Base-by-base conservation (phyloP, 1,284 basidiomycete genomes). In the Rugosomyces carneus region DNA sequence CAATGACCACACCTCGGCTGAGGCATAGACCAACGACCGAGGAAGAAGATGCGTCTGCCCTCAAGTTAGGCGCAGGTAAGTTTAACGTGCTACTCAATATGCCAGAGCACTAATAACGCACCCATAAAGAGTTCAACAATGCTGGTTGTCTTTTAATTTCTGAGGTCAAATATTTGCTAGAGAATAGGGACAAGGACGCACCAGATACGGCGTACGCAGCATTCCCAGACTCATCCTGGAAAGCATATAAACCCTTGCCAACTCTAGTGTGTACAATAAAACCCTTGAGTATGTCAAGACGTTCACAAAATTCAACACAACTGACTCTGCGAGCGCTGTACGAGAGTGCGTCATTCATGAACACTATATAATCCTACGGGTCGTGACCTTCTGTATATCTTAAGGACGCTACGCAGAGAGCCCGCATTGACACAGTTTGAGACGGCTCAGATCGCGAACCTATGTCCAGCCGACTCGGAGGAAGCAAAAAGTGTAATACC, bases 401-500 rank as follows among this genome's bases (percentile, higher is more conserved):
- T n/a, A 48, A 87, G 86, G 56, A 88, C 86, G 2, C 65, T 91
- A 6, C 73, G 83, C 50, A 72, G 87, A 53, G 86, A 89, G 54
- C 76, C 85, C 0, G 79, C 78, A 5, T 63, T 95, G 37, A 89
- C 89, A 0, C 89, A 89, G 55, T 95, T 94, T 57, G 93, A 96
- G 69, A 89, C 89, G 16, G 92, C 91, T 1, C 92, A 95, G 59
- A 85, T 96, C 37, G 91, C 90, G 18, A 94, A 94, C 58, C 65
- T 96, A 45, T 91, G 89, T 59, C 90, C 93, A 11, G 88, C 83
- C 34, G 82, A 85, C 52, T 79, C 89, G 2, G 93, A 95, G 53
- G 93, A 95, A 63, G 87, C 93, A 13, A 94, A 93, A 69, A 92
- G 89, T 57, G 76, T 93, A 44, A 75, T 96, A 42, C 92, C 93